A percentile compares a stretch with the other conserved stretches of the same genome.
phyloP scores from a whole-genome alignment of 1,284 basidiomycete genomes.

The Apiotrichum montevideense region DNA sequence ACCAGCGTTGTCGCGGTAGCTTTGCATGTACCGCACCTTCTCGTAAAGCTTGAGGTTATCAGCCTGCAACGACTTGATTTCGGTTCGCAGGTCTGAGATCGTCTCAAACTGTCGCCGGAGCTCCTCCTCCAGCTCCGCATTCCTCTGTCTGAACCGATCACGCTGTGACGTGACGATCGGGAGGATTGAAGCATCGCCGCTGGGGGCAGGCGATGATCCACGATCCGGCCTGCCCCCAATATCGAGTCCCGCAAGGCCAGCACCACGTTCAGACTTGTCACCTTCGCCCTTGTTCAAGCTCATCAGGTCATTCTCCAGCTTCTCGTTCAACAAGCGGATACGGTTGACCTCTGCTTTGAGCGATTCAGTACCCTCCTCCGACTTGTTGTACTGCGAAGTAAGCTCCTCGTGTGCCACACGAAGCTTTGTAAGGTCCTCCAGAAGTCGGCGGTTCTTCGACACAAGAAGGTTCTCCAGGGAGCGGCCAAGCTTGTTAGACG shows the following conservation, averaged over 20 bases:
- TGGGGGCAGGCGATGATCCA: constrained; percentile 53
- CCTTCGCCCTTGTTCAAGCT: constrained; percentile 56
- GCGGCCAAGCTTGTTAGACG: constrained; percentile 65
- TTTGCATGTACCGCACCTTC: constrained; percentile 94
- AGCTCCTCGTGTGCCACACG: constrained; percentile 76
- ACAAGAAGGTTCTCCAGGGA: constrained; percentile 86
- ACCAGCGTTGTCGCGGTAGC: constrained; percentile 65
- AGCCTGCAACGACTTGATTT: constrained; percentile 78
- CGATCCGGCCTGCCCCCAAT: constrained; percentile 52
- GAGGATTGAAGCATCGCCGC: constrained; percentile 78
- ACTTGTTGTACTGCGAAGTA: constrained; percentile 58
- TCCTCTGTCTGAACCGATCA: constrained; percentile 89
- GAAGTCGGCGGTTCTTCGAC: constrained; percentile 87
- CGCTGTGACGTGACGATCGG: constrained; percentile 95
- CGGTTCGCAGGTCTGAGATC: constrained; percentile 80
- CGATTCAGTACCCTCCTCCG: constrained; percentile 57
- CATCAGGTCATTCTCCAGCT: constrained; percentile 82
- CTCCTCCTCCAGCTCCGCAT: constrained; percentile 96
- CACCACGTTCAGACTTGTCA: constrained; percentile 12
- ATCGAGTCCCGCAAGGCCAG: constrained; percentile 63
- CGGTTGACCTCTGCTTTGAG: constrained; percentile 66
- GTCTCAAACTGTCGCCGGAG: constrained; percentile 87
- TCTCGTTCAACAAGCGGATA: constrained; percentile 73
- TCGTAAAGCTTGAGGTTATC: constrained; percentile 95
- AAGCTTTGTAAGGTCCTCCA: constrained; percentile 87